These are phyloP conservation scores for Gaeumannomyces sp. DNA, from an alignment of 2,329 filamentous ascomycete genomes.

Conservation along the genomic window DNA sequence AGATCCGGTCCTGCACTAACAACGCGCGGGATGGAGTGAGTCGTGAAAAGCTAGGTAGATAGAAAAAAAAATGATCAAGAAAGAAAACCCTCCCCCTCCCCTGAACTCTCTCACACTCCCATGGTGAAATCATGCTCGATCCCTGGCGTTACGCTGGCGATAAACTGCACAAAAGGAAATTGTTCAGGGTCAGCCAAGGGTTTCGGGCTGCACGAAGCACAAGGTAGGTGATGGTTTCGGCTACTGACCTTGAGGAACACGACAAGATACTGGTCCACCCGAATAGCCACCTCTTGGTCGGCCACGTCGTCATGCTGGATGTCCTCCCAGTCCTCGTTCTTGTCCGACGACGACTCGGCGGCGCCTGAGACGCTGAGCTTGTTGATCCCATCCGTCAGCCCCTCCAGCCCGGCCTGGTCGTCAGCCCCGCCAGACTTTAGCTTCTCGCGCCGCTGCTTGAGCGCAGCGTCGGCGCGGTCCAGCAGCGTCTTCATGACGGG, in stretches of 20 bases:
- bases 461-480: conserved; percentile 86
- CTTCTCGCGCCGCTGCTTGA: conserved; percentile 83
- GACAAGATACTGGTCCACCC: conserved; percentile 83
- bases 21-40: no score
- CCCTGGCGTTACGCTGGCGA: conserved; percentile 85
- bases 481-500: conserved; percentile 97
- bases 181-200: not conserved
- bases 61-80: no score
- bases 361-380: conserved; percentile 48
- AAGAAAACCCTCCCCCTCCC: no score
- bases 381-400: conserved; percentile 74
- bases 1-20: no score
- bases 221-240: conserved; percentile 2
- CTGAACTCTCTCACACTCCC: conserved; percentile 57
- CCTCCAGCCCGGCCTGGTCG: conserved; percentile 60
- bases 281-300: conserved; percentile 72
- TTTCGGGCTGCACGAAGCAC: no score
- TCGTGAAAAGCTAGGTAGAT: no score
- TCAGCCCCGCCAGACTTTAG: conserved; percentile 37
- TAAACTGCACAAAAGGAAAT: conserved; percentile 45
- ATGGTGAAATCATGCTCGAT: conserved; percentile 99
- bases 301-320: conserved; percentile 53
- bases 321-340: conserved; percentile 60
- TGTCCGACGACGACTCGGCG: conserved; percentile 31
- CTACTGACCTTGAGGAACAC: conserved; percentile 72